phyloP scores from a whole-genome alignment of 306 rosid genomes.

The Rubus idaeus region DNA sequence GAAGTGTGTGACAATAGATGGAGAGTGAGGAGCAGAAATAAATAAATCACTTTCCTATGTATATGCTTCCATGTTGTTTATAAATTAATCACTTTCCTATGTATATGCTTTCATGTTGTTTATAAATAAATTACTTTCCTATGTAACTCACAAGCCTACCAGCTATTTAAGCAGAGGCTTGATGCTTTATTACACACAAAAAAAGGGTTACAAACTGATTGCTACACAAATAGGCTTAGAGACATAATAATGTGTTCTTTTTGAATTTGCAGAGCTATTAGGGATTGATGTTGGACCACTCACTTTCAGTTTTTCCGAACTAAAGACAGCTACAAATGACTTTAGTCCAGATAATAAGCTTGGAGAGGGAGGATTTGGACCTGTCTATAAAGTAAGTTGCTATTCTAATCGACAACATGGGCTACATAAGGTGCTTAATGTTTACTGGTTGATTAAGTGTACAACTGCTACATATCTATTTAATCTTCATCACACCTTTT shows the following conservation, averaged over 20 bases:
- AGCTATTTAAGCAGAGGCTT: background rate
- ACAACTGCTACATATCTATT: background rate
- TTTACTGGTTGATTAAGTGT: background rate
- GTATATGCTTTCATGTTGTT: background rate
- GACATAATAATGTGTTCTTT: background rate
- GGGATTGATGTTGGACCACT: conserved; percentile 67
- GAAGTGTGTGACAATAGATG: too few relatives aligned
- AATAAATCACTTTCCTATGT: too few relatives aligned
- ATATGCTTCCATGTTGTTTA: background rate
- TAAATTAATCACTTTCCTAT: background rate
- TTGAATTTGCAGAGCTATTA: conserved; percentile 51
- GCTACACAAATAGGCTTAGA: background rate
- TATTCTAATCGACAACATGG: background rate
- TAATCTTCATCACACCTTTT: background rate
- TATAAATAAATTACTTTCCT: background rate
- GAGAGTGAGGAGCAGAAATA: too few relatives aligned
- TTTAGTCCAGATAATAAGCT: conserved; percentile 56
- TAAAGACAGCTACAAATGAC: conserved; percentile 65
- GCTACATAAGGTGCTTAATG: background rate
- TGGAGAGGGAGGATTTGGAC: conserved; percentile 93
- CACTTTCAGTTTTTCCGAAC: conserved; percentile 64
- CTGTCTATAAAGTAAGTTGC: conserved; percentile 61
- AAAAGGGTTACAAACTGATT: background rate
- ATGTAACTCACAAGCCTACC: background rate
- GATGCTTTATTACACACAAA: background rate